A percentile compares a stretch with the other conserved stretches of the same genome.
Evolutionary conservation across 2,329 filamentous ascomycete genomes (phyloP).

Genomic region (Nothomitra cinnamomea): DNA sequence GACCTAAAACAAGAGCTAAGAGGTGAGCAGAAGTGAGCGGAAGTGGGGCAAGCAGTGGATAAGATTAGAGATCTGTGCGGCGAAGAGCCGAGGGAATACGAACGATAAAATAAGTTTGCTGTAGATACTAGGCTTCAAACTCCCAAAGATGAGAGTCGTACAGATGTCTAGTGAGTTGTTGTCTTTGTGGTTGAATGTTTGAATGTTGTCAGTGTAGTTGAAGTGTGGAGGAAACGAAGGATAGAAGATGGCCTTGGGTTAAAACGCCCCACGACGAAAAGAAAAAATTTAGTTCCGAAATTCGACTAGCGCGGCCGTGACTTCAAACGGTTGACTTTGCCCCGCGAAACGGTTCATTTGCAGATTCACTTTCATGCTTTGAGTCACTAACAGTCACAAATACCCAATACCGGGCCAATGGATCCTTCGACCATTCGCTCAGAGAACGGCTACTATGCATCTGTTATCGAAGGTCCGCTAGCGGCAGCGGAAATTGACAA

Average conservation of each 20-base stretch:
- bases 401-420: neutral
- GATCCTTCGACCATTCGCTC: neutral
- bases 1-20: slow-evolving; percentile 31
- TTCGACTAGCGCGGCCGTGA: neutral
- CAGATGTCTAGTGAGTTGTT: neutral
- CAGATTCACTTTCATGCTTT: neutral
- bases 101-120: neutral
- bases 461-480: neutral
- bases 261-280: too few relatives aligned
- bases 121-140: slow-evolving; percentile 32
- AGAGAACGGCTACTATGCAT: neutral
- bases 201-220: neutral
- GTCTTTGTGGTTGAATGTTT: neutral
- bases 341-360: neutral
- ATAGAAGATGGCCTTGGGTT: neutral
- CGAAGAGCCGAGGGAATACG: neutral
- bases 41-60: neutral
- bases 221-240: neutral
- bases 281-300: too few relatives aligned
- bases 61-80: neutral
- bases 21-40: neutral
- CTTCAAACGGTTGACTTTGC: too few relatives aligned
- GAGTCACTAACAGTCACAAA: neutral
- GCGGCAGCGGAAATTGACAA: neutral
- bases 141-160: slow-evolving; percentile 19